A percentile compares a stretch with the other conserved stretches of the same genome.
Conservation (phyloP, 1,284 basidiomycete genomes). For the Lentinus polychrous region DNA sequence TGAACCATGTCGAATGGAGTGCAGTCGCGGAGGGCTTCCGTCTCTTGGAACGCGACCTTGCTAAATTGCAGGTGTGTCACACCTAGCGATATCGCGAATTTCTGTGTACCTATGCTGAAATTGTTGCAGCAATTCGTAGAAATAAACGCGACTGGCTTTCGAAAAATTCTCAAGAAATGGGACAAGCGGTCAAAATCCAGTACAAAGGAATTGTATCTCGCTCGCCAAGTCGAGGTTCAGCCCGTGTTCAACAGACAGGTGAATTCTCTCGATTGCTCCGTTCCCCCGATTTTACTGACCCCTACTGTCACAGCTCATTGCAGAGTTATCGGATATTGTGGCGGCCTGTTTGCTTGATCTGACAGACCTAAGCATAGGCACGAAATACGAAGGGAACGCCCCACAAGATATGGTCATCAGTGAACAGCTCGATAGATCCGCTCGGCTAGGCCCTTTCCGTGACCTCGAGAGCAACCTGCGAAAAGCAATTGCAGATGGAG, state of each 20-base stretch:
- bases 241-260: constrained; percentile 97
- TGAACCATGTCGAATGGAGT: constrained; percentile 82
- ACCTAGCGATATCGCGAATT: background rate
- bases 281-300: background rate
- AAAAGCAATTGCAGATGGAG: constrained; percentile 61
- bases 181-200: constrained; percentile 94
- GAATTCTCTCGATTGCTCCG: constrained; percentile 15
- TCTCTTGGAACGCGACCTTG: constrained; percentile 92
- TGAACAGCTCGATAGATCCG: constrained; percentile 60
- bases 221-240: constrained; percentile 96
- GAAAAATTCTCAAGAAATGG: constrained; percentile 99
- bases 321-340: constrained; percentile 92
- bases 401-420: constrained; percentile 51
- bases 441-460: constrained; percentile 66
- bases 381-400: constrained; percentile 58
- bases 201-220: constrained; percentile 94
- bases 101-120: constrained; percentile 17
- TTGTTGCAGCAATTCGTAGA: constrained; percentile 86
- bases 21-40: constrained; percentile 96
- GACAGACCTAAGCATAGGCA: constrained; percentile 74
- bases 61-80: constrained; percentile 79
- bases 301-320: constrained; percentile 66
- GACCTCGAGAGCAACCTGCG: constrained; percentile 85
- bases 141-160: constrained; percentile 95
- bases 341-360: constrained; percentile 91